Evolutionary conservation across 768 basidiomycete genomes (phyloP).

Genomic region (Cystobasidiopsis lactophilus): DNA sequence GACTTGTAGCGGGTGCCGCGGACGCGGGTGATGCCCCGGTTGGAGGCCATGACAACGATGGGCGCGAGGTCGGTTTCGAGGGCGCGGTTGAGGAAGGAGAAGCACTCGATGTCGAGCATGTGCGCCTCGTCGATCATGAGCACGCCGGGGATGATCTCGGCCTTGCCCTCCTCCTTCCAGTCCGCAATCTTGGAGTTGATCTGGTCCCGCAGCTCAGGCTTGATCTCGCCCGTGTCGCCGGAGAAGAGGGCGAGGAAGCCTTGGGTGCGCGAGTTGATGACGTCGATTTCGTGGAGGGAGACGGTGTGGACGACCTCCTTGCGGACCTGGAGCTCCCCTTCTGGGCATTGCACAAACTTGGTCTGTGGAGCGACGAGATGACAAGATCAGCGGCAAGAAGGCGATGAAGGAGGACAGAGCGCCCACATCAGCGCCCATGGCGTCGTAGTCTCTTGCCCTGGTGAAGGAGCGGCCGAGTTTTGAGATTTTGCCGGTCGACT

Average conservation of each 20-base stretch:
- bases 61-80: conserved; percentile 83
- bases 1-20: conserved; percentile 83
- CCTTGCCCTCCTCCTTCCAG: conserved; percentile 97
- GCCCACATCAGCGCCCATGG: conserved; percentile 93
- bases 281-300: conserved; percentile 93
- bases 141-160: conserved; percentile 91
- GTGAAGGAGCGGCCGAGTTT: conserved; percentile 93
- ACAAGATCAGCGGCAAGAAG: not conserved
- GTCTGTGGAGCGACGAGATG: conserved; percentile 36
- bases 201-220: conserved; percentile 83
- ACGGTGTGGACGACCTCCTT: conserved; percentile 96
- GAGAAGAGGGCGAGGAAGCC: conserved; percentile 80
- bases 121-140: conserved; percentile 93
- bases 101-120: conserved; percentile 99
- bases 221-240: conserved; percentile 97
- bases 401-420: not conserved
- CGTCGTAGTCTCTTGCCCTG: conserved; percentile 92
- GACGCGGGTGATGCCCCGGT: conserved; percentile 82
- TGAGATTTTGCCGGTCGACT: conserved; percentile 84
- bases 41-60: conserved; percentile 94
- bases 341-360: conserved; percentile 92
- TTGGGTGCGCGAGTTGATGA: conserved; percentile 95
- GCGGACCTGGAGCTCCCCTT: conserved; percentile 92
- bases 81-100: conserved; percentile 92
- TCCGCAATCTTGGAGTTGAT: conserved; percentile 92